A percentile compares a stretch with the other conserved stretches of the same genome.
These are phyloP conservation scores for Solanum hybrid DNA, from an alignment of 305 asterid genomes.

Conservation along the genomic window DNA sequence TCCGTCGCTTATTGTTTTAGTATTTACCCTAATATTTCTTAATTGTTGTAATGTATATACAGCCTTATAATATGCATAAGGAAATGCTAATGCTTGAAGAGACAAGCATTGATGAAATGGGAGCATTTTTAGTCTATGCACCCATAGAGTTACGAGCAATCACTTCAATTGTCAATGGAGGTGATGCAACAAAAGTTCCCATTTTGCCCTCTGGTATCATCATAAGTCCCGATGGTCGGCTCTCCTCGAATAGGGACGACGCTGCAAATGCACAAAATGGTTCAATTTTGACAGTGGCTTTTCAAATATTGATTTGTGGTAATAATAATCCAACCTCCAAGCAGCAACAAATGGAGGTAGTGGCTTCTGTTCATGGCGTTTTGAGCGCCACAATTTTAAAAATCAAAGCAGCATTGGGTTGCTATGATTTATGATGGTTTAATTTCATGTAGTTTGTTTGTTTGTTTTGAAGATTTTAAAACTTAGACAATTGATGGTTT, in stretches of 20 bases:
- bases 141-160: conserved; percentile 24
- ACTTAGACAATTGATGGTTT: not conserved
- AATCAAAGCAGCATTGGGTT: not conserved
- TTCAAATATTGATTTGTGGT: conserved; percentile 31
- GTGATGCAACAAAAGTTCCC: conserved; percentile 21
- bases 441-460: not conserved
- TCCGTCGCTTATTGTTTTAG: not conserved
- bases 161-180: conserved; percentile 29
- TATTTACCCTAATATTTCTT: not conserved
- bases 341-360: conserved; percentile 38
- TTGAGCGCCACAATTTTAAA: conserved; percentile 34
- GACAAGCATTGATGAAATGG: conserved; percentile 37
- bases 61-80: conserved; percentile 32
- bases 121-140: conserved; percentile 46
- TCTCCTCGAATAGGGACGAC: conserved; percentile 17
- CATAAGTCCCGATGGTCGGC: conserved; percentile 44
- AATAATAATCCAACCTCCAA: conserved; percentile 14
- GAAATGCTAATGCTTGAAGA: conserved; percentile 65
- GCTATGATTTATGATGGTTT: not conserved
- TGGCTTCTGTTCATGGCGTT: conserved; percentile 36
- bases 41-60: not conserved
- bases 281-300: conserved; percentile 50
- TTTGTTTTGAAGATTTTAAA: not conserved
- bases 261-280: conserved; percentile 16
- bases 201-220: conserved; percentile 67